Evolutionary conservation across 2,329 filamentous ascomycete species (phyloP).

Genomic region (Colletotrichum sansevieriae): DNA sequence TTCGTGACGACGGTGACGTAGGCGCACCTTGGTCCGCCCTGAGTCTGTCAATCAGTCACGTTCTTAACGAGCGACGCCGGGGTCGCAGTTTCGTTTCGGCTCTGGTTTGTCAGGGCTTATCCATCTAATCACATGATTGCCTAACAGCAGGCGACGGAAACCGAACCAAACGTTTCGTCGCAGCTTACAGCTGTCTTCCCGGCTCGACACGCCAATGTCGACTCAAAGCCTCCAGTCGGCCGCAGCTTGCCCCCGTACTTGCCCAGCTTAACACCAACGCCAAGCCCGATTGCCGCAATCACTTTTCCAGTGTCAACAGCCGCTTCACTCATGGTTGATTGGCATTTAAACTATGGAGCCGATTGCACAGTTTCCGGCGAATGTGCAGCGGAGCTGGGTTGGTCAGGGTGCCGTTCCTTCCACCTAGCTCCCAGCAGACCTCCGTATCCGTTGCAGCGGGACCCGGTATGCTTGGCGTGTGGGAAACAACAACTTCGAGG

Average conservation of each 20-base stretch:
- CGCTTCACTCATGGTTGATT: neutral
- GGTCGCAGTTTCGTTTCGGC: conserved; percentile 36
- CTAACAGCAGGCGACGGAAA: conserved; percentile 1
- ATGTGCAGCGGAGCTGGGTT: conserved; percentile 4
- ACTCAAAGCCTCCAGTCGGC: conserved; percentile 8
- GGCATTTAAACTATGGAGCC: conserved; percentile 16
- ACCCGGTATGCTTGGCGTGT: neutral
- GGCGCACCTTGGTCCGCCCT: conserved; percentile 16
- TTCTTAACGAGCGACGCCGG: conserved; percentile 22
- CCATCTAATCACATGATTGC: conserved; percentile 20
- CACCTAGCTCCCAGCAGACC: conserved; percentile 1
- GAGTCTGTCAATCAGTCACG: conserved; percentile 10
- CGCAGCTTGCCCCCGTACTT: conserved; percentile 1
- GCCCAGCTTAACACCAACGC: conserved; percentile 16
- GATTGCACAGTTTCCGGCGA: conserved; percentile 6
- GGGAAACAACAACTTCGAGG: neutral
- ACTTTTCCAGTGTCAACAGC: neutral
- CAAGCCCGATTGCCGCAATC: conserved; percentile 1
- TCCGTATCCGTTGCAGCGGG: conserved; percentile 25
- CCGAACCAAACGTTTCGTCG: conserved; percentile 28
- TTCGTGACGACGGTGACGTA: conserved; percentile 28
- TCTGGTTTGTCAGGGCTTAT: conserved; percentile 37
- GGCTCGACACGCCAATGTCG: conserved; percentile 19
- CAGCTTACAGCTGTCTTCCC: conserved; percentile 20
- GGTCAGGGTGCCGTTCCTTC: conserved; percentile 20